Evolutionary conservation across 495 filamentous ascomycete species (phyloP).

Genomic region (Neurospora pannonica): DNA sequence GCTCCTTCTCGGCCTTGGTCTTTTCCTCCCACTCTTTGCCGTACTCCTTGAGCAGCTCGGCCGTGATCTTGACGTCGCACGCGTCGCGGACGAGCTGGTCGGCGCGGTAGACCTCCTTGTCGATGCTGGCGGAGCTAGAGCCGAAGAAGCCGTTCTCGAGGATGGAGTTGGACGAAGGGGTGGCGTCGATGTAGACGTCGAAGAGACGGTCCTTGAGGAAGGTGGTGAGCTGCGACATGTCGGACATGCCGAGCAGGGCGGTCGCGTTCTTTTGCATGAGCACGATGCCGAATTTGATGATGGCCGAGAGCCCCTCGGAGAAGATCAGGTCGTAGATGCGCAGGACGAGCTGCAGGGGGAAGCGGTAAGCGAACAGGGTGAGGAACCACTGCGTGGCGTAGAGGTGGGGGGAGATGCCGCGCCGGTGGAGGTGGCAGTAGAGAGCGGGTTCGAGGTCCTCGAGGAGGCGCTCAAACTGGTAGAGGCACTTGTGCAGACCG

Average conservation of each 20-base stretch:
- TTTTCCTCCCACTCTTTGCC: conserved; percentile 87
- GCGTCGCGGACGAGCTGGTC: conserved; percentile 91
- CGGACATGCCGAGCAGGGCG: conserved; percentile 72
- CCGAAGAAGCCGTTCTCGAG: conserved; percentile 97
- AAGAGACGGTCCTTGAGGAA: conserved; percentile 93
- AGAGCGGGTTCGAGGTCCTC: conserved; percentile 91
- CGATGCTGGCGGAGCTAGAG: conserved; percentile 66
- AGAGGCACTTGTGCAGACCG: conserved; percentile 83
- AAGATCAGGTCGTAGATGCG: conserved; percentile 96
- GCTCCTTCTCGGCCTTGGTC: conserved; percentile 63
- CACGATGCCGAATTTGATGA: conserved; percentile 87
- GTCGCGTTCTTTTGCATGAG: conserved; percentile 90
- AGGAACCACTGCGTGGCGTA: conserved; percentile 99
- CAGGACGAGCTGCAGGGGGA: conserved; percentile 90
- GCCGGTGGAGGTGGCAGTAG: conserved; percentile 87
- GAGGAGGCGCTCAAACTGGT: conserved; percentile 88
- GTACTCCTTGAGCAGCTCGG: conserved; percentile 70
- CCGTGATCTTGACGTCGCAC: conserved; percentile 76
- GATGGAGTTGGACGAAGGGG: conserved; percentile 76
- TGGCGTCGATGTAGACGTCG: conserved; percentile 91
- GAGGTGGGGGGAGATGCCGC: conserved; percentile 78
- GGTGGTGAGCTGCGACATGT: conserved; percentile 76
- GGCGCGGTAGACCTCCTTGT: conserved; percentile 92
- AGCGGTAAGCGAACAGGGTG: conserved; percentile 97
- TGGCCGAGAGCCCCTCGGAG: conserved; percentile 84